Evolutionary conservation across 2,329 filamentous ascomycete genomes (phyloP).

Genomic region (Monosporascus cannonballus): DNA sequence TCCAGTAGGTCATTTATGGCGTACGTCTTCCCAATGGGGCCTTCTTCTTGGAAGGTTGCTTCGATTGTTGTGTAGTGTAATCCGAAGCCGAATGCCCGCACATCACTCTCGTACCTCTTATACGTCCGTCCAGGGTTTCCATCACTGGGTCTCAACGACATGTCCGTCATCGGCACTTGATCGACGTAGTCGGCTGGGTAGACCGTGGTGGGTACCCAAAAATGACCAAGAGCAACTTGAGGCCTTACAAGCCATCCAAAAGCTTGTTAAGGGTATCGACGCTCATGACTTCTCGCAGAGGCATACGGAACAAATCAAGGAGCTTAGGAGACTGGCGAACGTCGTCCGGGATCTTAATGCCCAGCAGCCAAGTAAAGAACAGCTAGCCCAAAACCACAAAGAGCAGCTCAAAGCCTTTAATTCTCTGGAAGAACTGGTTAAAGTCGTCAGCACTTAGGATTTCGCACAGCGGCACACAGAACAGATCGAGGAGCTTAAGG

Average conservation of each 20-base stretch:
- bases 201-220: constrained; percentile 32
- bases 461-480: too few relatives aligned
- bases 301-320: background rate
- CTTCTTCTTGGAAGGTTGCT: constrained; percentile 10
- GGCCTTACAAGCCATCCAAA: background rate
- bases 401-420: too few relatives aligned
- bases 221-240: background rate
- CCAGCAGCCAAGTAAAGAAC: too few relatives aligned
- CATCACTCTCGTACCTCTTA: constrained; percentile 41
- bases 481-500: too few relatives aligned
- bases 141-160: constrained; percentile 37
- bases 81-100: constrained; percentile 40
- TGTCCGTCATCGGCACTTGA: constrained; percentile 42
- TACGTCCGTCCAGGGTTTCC: constrained; percentile 41
- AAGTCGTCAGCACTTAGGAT: too few relatives aligned
- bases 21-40: constrained; percentile 8
- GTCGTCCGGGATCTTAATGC: too few relatives aligned
- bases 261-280: background rate
- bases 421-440: too few relatives aligned
- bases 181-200: constrained; percentile 40
- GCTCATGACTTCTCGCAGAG: background rate
- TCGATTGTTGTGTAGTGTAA: constrained; percentile 43
- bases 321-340: too few relatives aligned
- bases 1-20: constrained; percentile 29
- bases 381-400: too few relatives aligned